Base-by-base conservation (phyloP, 73 alveolate genomes). In the Symbiodinium natans region DNA sequence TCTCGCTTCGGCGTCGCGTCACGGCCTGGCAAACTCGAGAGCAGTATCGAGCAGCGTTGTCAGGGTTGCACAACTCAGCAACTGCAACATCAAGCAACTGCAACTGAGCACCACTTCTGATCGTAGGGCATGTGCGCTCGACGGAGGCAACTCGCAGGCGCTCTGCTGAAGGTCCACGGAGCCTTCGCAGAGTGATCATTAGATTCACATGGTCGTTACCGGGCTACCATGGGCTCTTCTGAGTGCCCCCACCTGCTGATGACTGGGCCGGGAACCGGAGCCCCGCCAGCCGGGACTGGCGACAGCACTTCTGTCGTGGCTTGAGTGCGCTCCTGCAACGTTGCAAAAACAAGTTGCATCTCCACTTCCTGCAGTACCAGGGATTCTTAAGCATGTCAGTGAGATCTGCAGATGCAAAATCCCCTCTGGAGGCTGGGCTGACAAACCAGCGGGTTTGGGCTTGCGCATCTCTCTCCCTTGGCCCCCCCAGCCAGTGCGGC, bases 1-100 rank as follows among this genome's bases (percentile, higher is more conserved):
- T 59, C 86, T 9, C 95, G 95, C 46, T 41, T 82, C 15, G 95
- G 95, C 34, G 95, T 89, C 7, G 82, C 95, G 40, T 89, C 95
- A 10, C 95, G 95, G 56, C 95, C 95, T 89, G 86, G 85, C 52
- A 33, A 31, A 46, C 8, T 10, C 48, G 83, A 31, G 17, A n/a
- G 38, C 41, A 17, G 21, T 31, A 2, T 29, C 38, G 13, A 19
- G 41, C 34, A n/a, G 71, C 71, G 19, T 52, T 52, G 71, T 10
- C 10, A 19, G 71, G 71, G 19, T 10, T 52, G 71, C 27, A 52
- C 10, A 19, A 13, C 19, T 52, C 10, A n/a, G 6, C 59, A 46
- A 46, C 59, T 9, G 59, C 59, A 6, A 46, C 21, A 9, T 46
- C 59, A 46, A 13, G 59, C 21, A n/a, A n/a, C n/a, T n/a, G n/a